Evolutionary conservation across 805 yeast genomes (phyloP), one percentile per base, ranked within the genome.

Genomic region (Candida adriatica): DNA sequence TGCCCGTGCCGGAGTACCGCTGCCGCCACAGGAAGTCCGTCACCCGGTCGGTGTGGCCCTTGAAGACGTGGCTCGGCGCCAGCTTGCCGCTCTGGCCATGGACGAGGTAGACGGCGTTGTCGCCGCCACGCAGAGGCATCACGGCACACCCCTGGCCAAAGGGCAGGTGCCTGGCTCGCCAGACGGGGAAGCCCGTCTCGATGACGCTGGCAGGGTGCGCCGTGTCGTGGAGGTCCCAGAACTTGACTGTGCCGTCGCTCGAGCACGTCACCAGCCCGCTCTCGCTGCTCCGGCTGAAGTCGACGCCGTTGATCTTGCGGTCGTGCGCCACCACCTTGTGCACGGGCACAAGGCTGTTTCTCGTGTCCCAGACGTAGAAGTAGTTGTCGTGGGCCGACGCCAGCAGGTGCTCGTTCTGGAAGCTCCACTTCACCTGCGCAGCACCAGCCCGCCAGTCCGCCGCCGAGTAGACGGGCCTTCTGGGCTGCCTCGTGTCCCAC

Each of bases 371-470:
- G 1, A 92, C 62, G 38, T 76, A 75, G 25, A 90, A 70, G 30
- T 76, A 67, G 48, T 80, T 73, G 47, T 85, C 94, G 52, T 92
- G 98, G 6, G 94, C 69, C 1, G 92, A 78, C 0, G 96, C 96
- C 17, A 92, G 49, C 18, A 87, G 69, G 49, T 82, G 69, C 2
- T 86, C 75, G 46, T 88, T 79, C 26, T 67, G 64, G 42, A 75
- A 75, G 53, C 81, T 85, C 96, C 97, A 92, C 52, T 90, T 87
- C 11, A 87, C 96, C 55, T 90, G 97, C 1, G 94, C 74, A 3
- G 96, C 94, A 3, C 94, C 90, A 1, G 96, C 94, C 35, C 83
- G 62, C 94, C 96, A 92, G 51, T 90, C 95, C n/a, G 95, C 85
- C 60, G 85, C 87, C 28, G 76, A 68, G 37, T 70, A 68, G 4